A percentile compares a stretch with the other conserved stretches of the same genome.
These are phyloP conservation scores for Sphaerulina musiva DNA, from an alignment of 2,329 filamentous ascomycete species.

Conservation along the genomic window DNA sequence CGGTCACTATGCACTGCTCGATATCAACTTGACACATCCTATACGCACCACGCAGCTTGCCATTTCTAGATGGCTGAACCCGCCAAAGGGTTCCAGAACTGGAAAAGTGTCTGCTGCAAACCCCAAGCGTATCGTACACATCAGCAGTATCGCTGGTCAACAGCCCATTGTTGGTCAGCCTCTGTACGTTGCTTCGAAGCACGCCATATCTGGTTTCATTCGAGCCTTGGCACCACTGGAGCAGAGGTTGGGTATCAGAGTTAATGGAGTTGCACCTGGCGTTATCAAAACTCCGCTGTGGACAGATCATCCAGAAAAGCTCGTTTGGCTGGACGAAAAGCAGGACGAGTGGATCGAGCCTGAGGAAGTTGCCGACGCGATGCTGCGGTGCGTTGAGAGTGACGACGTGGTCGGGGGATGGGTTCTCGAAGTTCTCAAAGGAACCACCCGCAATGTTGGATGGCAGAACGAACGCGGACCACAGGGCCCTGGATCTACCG, in stretches of 20 bases:
- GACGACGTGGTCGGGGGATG: conserved; percentile 45
- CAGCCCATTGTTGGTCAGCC: conserved; percentile 35
- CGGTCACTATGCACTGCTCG: conserved; percentile 36
- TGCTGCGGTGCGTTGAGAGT: conserved; percentile 51
- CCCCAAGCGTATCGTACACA: conserved; percentile 43
- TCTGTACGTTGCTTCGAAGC: conserved; percentile 43
- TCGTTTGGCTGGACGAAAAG: conserved; percentile 44
- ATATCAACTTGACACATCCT: conserved; percentile 46
- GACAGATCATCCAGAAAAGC: conserved; percentile 56
- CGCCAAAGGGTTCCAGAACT: conserved; percentile 18
- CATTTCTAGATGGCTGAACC: conserved; percentile 41
- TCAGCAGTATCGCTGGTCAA: conserved; percentile 43
- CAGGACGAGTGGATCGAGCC: conserved; percentile 54
- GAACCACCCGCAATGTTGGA: conserved; percentile 45
- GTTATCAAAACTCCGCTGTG: conserved; percentile 57
- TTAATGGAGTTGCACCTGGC: conserved; percentile 56
- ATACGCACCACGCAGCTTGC: conserved; percentile 45
- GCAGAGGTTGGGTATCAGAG: conserved; percentile 45
- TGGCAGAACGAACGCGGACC: conserved; percentile 51
- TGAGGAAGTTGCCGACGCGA: conserved; percentile 54
- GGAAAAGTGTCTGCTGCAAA: conserved; percentile 35
- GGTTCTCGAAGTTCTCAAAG: conserved; percentile 52
- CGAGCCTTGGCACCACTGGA: conserved; percentile 48
- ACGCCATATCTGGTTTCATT: conserved; percentile 44
- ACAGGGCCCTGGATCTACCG: conserved; percentile 36